Base-by-base conservation (phyloP, 345 rosid species). In the Syzygium aqueum region DNA sequence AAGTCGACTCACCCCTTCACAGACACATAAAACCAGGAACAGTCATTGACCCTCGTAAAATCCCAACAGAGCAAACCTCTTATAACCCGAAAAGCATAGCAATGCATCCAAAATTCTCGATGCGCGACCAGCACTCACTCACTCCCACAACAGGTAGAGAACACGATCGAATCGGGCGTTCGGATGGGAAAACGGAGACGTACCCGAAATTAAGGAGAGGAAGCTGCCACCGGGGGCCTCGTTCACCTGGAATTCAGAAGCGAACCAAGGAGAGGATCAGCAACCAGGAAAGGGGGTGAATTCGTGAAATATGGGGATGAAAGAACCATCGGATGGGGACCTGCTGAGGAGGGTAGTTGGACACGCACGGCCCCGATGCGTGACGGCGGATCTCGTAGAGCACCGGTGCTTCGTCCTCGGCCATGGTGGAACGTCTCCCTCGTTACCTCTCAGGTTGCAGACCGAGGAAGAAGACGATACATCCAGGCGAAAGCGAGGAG, bases 291-390 rank as follows among this genome's bases (percentile, higher is more conserved):
- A 73, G 82, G 82, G 15, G 82, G 37, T 0, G 82, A 73, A 73
- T 37, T 33, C 25, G 23, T 49, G 27, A 73, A 14, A 0, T 37
- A 37, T 37, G 27, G 82, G 82, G 82, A 73, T 21, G 49, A 25
- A 25, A 73, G 27, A 23, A 73, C 10, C 49, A 21, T 5, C 82
- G 82, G 23, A 37, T 37, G 49, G 85, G 85, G 51, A 95, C 97
- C 96, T 94, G 95, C 53, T 91, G 94, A 89, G 97, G 98, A 92
- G 98, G 98, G 65, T 96, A 95, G 91, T 91, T 93, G 82, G 97
- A 92, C 86, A 86, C 63, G 91, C 87, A 94, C 49, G 94, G 95
- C 77, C 94, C 43, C 37, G 97, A 92, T 78, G 94, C 95, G 84
- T 95, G 99, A 89, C 57, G 88, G 25, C 95, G 95, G 16, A 89